A percentile compares a stretch with the other conserved stretches of the same genome.
phyloP scores from a whole-genome alignment of 2,329 filamentous ascomycete species.

The Aspergillus vadensis region DNA sequence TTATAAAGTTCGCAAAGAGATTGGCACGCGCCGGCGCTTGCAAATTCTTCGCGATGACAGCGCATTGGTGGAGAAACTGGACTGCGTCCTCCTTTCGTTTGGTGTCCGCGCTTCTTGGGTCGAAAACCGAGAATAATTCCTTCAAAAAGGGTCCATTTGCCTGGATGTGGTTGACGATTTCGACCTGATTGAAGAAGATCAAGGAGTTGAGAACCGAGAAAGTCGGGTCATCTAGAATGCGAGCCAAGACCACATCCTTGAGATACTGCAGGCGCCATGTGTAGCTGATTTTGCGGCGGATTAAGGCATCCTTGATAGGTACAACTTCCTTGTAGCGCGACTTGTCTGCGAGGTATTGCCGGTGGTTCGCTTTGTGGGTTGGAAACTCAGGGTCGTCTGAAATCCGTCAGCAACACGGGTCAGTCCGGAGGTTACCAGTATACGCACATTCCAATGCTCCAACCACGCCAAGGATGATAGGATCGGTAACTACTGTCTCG shows the following conservation, averaged over 20 bases:
- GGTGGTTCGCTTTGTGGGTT: constrained; percentile 94
- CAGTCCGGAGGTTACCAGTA: constrained; percentile 6
- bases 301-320: constrained; percentile 77
- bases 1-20: constrained; percentile 87
- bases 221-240: constrained; percentile 95
- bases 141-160: constrained; percentile 74
- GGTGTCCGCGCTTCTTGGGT: constrained; percentile 61
- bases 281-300: constrained; percentile 89
- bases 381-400: constrained; percentile 92
- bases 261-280: constrained; percentile 95
- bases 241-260: constrained; percentile 95
- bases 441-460: constrained; percentile 81
- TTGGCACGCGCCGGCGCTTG: constrained; percentile 79
- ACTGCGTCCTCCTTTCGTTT: constrained; percentile 90
- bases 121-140: constrained; percentile 86
- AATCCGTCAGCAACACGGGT: constrained; percentile 31
- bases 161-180: constrained; percentile 95
- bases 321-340: constrained; percentile 96
- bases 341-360: constrained; percentile 85
- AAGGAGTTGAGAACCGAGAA: constrained; percentile 96
- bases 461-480: constrained; percentile 86
- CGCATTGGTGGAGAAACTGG: constrained; percentile 95
- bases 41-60: constrained; percentile 88
- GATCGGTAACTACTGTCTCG: constrained; percentile 87
- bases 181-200: constrained; percentile 99